These are phyloP conservation scores for Huntiella decipiens DNA, from an alignment of 2,329 filamentous ascomycete genomes.

Conservation along the genomic window DNA sequence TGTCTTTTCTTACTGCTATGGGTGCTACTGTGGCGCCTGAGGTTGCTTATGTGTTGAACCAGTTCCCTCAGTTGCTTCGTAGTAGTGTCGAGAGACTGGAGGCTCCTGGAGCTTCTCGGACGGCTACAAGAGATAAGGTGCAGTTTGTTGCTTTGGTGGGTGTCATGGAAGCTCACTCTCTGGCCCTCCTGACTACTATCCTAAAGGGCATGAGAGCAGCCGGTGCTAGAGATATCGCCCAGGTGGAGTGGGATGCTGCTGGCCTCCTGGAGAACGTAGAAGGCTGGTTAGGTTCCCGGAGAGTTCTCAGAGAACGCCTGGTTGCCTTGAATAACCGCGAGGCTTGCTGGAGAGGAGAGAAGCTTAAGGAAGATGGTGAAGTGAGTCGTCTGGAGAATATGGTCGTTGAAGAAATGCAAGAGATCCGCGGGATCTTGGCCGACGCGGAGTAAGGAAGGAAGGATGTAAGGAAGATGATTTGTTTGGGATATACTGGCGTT, in stretches of 20 bases:
- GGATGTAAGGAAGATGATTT: background rate
- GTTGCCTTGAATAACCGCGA: constrained; percentile 57
- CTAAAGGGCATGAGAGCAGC: constrained; percentile 45
- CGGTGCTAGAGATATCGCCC: constrained; percentile 50
- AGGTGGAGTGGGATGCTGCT: constrained; percentile 55
- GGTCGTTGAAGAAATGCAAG: constrained; percentile 49
- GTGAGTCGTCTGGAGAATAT: constrained; percentile 58
- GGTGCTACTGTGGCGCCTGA: constrained; percentile 69
- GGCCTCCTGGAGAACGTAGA: constrained; percentile 66
- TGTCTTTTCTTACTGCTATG: constrained; percentile 72
- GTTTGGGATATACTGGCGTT: constrained; percentile 1
- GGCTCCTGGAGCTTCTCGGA: constrained; percentile 34
- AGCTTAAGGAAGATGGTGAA: constrained; percentile 17
- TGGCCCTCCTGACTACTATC: constrained; percentile 57
- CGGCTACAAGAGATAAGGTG: constrained; percentile 25
- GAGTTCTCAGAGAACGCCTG: constrained; percentile 51
- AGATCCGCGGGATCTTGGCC: constrained; percentile 34
- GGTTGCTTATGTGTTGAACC: constrained; percentile 70
- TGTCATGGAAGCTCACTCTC: constrained; percentile 58
- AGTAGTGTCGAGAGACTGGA: constrained; percentile 58
- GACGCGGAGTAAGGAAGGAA: constrained; percentile 26
- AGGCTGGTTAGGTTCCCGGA: constrained; percentile 53
- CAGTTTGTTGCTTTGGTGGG: constrained; percentile 55
- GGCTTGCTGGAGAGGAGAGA: constrained; percentile 35
- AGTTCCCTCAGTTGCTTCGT: constrained; percentile 61